Conservation (phyloP, 306 rosid genomes). For the Morella rubra region DNA sequence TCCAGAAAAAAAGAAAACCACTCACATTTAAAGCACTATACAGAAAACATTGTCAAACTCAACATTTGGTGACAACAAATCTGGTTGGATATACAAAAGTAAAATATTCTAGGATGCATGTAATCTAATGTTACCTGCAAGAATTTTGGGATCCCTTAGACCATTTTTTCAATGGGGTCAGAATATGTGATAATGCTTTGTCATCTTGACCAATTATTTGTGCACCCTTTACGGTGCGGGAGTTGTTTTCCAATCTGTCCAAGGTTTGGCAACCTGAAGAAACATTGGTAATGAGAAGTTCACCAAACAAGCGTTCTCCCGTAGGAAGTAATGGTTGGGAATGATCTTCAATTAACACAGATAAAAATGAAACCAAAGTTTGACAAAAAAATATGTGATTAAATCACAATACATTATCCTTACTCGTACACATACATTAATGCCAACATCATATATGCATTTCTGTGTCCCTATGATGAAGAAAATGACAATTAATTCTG, state of each 20-base stretch:
- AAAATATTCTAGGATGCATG: slow-evolving; percentile 2
- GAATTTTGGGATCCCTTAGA: slow-evolving; percentile 54
- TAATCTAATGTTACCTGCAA: slow-evolving; percentile 49
- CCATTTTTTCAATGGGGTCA: slow-evolving; percentile 69
- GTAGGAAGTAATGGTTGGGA: not conserved
- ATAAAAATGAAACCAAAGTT: not conserved
- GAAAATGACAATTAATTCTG: not conserved
- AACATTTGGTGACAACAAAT: not conserved
- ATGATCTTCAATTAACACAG: not conserved
- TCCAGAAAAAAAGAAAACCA: not conserved
- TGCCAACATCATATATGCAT: not conserved
- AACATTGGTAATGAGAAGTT: not conserved
- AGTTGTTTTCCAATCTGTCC: slow-evolving; percentile 74
- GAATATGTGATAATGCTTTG: slow-evolving; percentile 69
- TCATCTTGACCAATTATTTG: slow-evolving; percentile 71
- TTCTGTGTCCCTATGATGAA: not conserved
- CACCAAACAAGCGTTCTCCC: not conserved
- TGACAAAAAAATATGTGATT: not conserved
- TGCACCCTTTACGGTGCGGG: slow-evolving; percentile 83
- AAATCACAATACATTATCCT: not conserved
- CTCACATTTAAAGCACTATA: not conserved
- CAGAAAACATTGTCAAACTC: not conserved
- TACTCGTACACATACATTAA: not conserved
- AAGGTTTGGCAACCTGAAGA: slow-evolving; percentile 63
- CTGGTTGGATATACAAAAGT: slow-evolving; percentile 4